These are phyloP conservation scores for Penicillium palitans DNA, from an alignment of 2,329 filamentous ascomycete genomes.

Conservation along the genomic window DNA sequence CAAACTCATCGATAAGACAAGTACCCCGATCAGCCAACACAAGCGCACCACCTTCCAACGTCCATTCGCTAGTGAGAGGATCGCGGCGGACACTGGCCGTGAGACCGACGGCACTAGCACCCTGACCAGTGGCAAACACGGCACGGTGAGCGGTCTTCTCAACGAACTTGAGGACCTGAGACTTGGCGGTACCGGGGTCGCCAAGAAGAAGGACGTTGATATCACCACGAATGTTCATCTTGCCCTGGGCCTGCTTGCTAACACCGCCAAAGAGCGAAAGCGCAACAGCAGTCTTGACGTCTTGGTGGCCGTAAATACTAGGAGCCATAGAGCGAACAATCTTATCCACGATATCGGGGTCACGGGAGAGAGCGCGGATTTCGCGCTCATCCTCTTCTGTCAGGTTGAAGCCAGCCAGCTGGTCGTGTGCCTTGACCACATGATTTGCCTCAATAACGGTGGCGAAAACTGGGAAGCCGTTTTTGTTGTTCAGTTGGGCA, in stretches of 20 bases:
- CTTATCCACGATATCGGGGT: conserved; percentile 90
- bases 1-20: conserved; percentile 97
- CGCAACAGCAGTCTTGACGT: conserved; percentile 96
- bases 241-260: conserved; percentile 83
- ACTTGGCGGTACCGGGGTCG: conserved; percentile 97
- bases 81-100: conserved; percentile 95
- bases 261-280: conserved; percentile 94
- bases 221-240: conserved; percentile 88
- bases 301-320: conserved; percentile 93
- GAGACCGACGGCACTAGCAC: conserved; percentile 94
- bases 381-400: conserved; percentile 92
- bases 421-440: conserved; percentile 93
- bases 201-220: conserved; percentile 97
- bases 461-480: conserved; percentile 96
- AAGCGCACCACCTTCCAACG: conserved; percentile 89
- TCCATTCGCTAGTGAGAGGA: conserved; percentile 95
- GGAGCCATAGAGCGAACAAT: conserved; percentile 91
- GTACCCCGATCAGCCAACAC: conserved; percentile 94
- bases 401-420: conserved; percentile 92
- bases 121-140: conserved; percentile 96
- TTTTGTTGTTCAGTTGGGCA: conserved; percentile 95
- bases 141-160: conserved; percentile 96
- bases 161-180: conserved; percentile 94
- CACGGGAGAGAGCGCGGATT: conserved; percentile 83
- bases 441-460: conserved; percentile 98